These are phyloP conservation scores for Jimgerdemannia flammicorona DNA, from an alignment of 192 early-diverging fungal genomes.

Conservation along the genomic window DNA sequence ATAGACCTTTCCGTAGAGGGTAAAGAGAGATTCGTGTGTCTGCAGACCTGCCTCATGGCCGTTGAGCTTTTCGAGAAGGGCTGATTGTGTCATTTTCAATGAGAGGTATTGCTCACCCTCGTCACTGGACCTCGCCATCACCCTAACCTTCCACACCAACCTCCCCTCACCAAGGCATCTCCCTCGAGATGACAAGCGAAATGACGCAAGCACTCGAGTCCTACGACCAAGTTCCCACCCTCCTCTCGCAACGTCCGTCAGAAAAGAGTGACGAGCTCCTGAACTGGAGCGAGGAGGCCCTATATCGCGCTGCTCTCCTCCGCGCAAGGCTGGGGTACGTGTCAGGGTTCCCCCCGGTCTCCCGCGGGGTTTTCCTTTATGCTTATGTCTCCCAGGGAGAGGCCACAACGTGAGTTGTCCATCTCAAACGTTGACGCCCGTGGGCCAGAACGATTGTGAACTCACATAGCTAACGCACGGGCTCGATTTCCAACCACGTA, in stretches of 20 bases:
- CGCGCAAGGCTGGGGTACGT: conserved; percentile 37
- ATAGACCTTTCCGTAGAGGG: conserved; percentile 54
- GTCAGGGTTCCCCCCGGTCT: neutral
- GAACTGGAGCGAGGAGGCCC: conserved; percentile 65
- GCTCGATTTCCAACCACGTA: neutral
- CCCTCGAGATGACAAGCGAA: conserved; percentile 39
- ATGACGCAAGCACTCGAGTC: conserved; percentile 35
- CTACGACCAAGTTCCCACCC: conserved; percentile 48
- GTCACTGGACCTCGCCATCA: conserved; percentile 21
- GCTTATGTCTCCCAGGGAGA: neutral
- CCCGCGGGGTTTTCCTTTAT: neutral
- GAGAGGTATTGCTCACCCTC: conserved; percentile 58
- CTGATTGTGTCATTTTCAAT: conserved; percentile 57
- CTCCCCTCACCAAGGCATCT: conserved; percentile 33
- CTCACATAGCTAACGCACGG: neutral
- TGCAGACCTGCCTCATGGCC: conserved; percentile 52
- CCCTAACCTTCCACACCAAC: too few species aligned
- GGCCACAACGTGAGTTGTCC: too few species aligned
- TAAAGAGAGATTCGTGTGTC: conserved; percentile 56
- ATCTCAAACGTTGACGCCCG: too few species aligned
- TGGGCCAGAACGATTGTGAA: neutral
- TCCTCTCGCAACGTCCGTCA: conserved; percentile 34
- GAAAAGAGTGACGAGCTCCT: conserved; percentile 47
- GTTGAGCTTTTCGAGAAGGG: conserved; percentile 43
- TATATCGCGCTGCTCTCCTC: conserved; percentile 61